Evolutionary conservation across 1,284 basidiomycete genomes (phyloP).

Genomic region (Puccinia sorghi): DNA sequence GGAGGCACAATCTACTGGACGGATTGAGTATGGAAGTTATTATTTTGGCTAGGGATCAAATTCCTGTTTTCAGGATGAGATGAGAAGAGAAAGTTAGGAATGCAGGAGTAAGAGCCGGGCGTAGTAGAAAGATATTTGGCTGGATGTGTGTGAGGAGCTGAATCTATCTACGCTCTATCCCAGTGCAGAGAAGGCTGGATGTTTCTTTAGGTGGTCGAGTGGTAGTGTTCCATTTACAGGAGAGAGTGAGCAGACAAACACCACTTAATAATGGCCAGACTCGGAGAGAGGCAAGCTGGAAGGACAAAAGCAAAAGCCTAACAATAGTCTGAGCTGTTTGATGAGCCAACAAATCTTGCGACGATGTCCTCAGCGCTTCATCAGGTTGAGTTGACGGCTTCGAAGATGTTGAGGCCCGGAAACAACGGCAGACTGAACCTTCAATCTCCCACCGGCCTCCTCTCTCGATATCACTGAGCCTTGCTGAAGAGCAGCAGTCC

Average conservation of each 20-base stretch:
- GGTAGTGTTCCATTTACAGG: not conserved
- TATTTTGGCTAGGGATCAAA: not conserved
- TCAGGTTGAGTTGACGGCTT: conserved; percentile 2
- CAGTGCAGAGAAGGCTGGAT: not conserved
- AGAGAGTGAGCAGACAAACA: conserved; percentile 13
- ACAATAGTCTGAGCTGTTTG: conserved; percentile 14
- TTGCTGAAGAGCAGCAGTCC: not conserved
- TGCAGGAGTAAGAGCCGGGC: not conserved
- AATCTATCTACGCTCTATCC: not conserved
- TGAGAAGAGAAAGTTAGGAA: conserved; percentile 9
- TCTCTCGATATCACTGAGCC: not conserved
- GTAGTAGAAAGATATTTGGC: not conserved
- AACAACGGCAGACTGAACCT: not conserved
- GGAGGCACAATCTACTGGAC: not conserved
- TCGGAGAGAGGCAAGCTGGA: not conserved
- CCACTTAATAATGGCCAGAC: not conserved
- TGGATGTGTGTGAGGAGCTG: not conserved
- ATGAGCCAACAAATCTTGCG: conserved; percentile 24
- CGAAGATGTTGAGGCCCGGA: not conserved
- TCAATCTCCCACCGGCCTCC: conserved; percentile 1
- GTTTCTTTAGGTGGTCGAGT: not conserved
- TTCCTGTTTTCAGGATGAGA: not conserved
- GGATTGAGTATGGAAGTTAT: not conserved
- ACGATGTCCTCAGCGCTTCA: not conserved
- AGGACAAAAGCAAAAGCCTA: not conserved